Evolutionary conservation across 805 yeast genomes (phyloP).

Genomic region (Wickerhamomyces rabaulensis): DNA sequence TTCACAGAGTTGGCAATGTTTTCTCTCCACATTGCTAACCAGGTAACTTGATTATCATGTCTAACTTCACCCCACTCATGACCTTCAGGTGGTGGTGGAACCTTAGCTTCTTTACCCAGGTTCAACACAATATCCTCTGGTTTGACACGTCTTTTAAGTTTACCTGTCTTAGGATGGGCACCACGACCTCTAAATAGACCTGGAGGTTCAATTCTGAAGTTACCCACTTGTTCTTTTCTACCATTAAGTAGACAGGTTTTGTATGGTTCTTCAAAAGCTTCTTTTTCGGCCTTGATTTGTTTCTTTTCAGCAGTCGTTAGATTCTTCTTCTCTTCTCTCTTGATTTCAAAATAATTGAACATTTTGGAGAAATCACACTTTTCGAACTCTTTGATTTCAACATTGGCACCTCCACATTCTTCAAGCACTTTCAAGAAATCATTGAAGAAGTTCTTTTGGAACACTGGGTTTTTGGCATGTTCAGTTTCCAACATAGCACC

Average conservation of each 20-base stretch:
- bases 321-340: constrained; percentile 67
- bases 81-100: constrained; percentile 84
- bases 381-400: constrained; percentile 49
- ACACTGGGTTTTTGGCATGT: constrained; percentile 81
- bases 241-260: constrained; percentile 81
- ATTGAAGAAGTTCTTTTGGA: constrained; percentile 79
- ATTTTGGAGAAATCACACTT: constrained; percentile 78
- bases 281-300: constrained; percentile 63
- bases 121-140: constrained; percentile 91
- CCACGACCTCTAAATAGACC: constrained; percentile 96
- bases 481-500: constrained; percentile 87
- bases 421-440: constrained; percentile 69
- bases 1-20: constrained; percentile 79
- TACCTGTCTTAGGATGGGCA: constrained; percentile 94
- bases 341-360: constrained; percentile 61
- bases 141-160: constrained; percentile 73
- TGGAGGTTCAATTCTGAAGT: constrained; percentile 93
- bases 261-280: constrained; percentile 71
- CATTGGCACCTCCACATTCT: constrained; percentile 63
- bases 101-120: constrained; percentile 60
- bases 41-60: constrained; percentile 86
- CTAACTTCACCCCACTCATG: constrained; percentile 86
- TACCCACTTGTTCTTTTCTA: constrained; percentile 86
- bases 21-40: constrained; percentile 98
- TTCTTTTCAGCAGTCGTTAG: constrained; percentile 74